Base-by-base conservation (phyloP, 1,284 basidiomycete genomes). In the Sporisorium scitamineum region DNA sequence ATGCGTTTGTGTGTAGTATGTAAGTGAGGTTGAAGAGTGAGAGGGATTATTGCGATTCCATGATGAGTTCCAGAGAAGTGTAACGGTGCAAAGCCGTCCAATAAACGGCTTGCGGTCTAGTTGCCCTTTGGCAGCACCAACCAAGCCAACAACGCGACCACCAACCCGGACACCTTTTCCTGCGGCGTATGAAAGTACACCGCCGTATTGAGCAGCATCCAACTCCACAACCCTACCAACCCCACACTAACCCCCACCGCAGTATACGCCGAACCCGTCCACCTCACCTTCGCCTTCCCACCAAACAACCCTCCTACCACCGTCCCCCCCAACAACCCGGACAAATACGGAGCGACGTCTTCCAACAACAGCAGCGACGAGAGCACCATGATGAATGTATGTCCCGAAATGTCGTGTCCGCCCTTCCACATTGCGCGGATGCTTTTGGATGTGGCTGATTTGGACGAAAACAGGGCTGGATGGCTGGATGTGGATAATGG, bases 351-450 rank as follows among this genome's bases (percentile, higher is more conserved):
- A 1, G 86, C 85, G 18, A 96, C 85, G 84, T 95, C 93, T 80
- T 94, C 91, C 2, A 90, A 88, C 42, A 97, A 88, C 83, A 97
- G 91, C 20, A 97, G 87, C 9, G 89, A 87, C n/a, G 91, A 89
- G 87, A 97, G 90, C 1, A 92, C 92, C 76, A 98, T 89, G 70
- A 99, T 89, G 87, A 97, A 98, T 27, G 94, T 89, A 84, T 99
- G 96, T 2, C 95, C 95, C 0, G 94, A 95, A 14, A 98, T 90
- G 82, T 99, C 96, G 85, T 97, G 94, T 0, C 95, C 95, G 68
- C 89, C 91, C 81, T 90, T 89, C 77, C 93, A 85, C 24, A 80
- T 58, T 13, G 75, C 48, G 2, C 64, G 34, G 59, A 72, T 61
- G 37, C 47, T 52, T 45, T 66, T 63, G 10, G 29, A 16, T 8